phyloP scores from a whole-genome alignment of 306 rosid species.

The Fragaria nilgerrensis region DNA sequence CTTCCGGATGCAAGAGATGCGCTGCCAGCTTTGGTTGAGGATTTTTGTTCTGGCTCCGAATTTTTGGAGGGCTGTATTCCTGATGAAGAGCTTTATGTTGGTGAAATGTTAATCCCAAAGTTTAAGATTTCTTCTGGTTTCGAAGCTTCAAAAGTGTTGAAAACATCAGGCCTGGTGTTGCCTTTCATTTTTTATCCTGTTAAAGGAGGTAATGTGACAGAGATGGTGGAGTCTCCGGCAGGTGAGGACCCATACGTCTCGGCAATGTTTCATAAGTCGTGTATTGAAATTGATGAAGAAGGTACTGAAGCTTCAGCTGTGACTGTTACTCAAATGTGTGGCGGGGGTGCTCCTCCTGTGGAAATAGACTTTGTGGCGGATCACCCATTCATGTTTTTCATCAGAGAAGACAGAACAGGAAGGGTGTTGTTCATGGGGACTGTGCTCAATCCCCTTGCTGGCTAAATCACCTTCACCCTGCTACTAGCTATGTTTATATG shows the following conservation, averaged over 20 bases:
- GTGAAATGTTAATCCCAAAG: conserved; percentile 3
- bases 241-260: conserved; percentile 3
- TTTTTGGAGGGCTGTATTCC: background rate
- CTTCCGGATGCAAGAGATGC: conserved; percentile 16
- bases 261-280: conserved; percentile 19
- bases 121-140: conserved; percentile 8
- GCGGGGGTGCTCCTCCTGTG: too few species aligned
- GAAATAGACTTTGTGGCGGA: conserved; percentile 25
- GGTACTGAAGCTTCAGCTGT: conserved; percentile 26
- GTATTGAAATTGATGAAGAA: conserved; percentile 23
- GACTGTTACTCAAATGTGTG: background rate
- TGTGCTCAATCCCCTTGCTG: conserved; percentile 18
- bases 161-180: background rate
- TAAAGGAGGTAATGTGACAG: conserved; percentile 2
- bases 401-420: conserved; percentile 9
- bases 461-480: background rate
- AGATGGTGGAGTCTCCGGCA: conserved; percentile 9
- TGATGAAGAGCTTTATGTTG: background rate
- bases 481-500: background rate
- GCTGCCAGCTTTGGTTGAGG: conserved; percentile 6
- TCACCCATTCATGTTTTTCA: conserved; percentile 28
- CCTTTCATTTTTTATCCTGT: background rate
- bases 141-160: background rate
- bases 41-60: background rate
- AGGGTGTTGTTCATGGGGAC: conserved; percentile 25